A percentile compares a stretch with the other conserved stretches of the same genome.
phyloP scores from a whole-genome alignment of 2,329 filamentous ascomycete species.

The Exophiala viscosa region DNA sequence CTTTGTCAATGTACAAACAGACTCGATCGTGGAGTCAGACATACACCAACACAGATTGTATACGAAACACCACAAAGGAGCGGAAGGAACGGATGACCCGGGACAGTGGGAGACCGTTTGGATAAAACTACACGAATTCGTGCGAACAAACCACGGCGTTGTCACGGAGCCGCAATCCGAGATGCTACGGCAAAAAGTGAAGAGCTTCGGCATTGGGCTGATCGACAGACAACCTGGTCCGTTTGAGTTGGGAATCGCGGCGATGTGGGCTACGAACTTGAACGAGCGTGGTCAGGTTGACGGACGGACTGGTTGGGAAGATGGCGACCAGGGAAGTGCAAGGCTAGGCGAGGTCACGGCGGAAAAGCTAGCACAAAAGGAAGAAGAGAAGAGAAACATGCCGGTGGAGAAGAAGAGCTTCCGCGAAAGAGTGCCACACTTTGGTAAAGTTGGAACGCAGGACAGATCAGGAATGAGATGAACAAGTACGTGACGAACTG shows the following conservation, averaged over 20 bases:
- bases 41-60: conserved; percentile 89
- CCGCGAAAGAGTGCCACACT: conserved; percentile 22
- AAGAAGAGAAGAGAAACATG: conserved; percentile 25
- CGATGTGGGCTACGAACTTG: conserved; percentile 86
- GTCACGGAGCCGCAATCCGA: conserved; percentile 91
- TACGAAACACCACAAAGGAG: conserved; percentile 40
- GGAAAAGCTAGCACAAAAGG: conserved; percentile 26
- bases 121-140: conserved; percentile 87
- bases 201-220: conserved; percentile 79
- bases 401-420: conserved; percentile 23
- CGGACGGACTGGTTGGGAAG: conserved; percentile 27
- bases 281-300: conserved; percentile 35
- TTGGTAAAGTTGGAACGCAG: conserved; percentile 22
- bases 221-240: conserved; percentile 86
- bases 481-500: neutral
- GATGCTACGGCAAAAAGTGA: conserved; percentile 79
- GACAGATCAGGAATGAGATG: conserved; percentile 17
- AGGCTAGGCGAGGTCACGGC: conserved; percentile 27
- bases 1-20: conserved; percentile 92
- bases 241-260: conserved; percentile 80
- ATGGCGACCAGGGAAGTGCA: conserved; percentile 28
- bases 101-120: conserved; percentile 95
- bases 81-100: conserved; percentile 45
- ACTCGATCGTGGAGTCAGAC: conserved; percentile 90
- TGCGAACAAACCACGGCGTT: conserved; percentile 87